Evolutionary conservation across 768 basidiomycete genomes (phyloP), one percentile per base, ranked within the genome.

Genomic region (Kwoniella botswanensis): DNA sequence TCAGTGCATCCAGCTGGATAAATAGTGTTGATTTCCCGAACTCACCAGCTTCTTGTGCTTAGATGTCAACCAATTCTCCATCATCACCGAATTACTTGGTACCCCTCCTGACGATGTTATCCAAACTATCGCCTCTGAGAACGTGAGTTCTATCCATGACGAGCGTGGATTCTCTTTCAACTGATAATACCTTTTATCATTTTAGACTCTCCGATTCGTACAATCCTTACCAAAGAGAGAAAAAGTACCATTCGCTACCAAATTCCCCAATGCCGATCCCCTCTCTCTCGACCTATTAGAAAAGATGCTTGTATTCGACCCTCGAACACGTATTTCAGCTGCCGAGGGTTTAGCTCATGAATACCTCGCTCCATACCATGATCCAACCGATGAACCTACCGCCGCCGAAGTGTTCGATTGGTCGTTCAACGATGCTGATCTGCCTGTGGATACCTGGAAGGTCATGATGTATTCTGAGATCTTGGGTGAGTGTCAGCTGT

Each of bases 391-490:
- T 82, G 97, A 99, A 82, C 97, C 97, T 10, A 90, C 91, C 21
- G 93, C 97, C 13, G 89, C 87, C 18, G 94, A 98, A 82, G 91
- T 92, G 80, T 99, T 99, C 79, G 97, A 99, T 84, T 99, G 97
- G 97, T 92, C 91, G 79, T 99, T 99, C 89, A 99, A 99, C 84
- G 97, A 99, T 74, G 97, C 97, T 21, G 97, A 99, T 83, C 87
- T 99, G 56, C 97, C 97, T 0, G 92, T 98, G 12, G 97, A 99
- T 79, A 96, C 93, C 1, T 99, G 97, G 97, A 98, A 98, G 85
- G 96, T 97, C 81, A 99, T 99, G 97, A 99, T 99, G 96, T 98
- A 98, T 86, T 92, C 91, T 78, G 96, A 99, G 85, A 98, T 98
- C 74, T 87, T 98, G 13, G 94, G 94, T 94, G 79, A 72, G 90